Conservation (phyloP, 345 rosid genomes). For the Linum usitatissimum region DNA sequence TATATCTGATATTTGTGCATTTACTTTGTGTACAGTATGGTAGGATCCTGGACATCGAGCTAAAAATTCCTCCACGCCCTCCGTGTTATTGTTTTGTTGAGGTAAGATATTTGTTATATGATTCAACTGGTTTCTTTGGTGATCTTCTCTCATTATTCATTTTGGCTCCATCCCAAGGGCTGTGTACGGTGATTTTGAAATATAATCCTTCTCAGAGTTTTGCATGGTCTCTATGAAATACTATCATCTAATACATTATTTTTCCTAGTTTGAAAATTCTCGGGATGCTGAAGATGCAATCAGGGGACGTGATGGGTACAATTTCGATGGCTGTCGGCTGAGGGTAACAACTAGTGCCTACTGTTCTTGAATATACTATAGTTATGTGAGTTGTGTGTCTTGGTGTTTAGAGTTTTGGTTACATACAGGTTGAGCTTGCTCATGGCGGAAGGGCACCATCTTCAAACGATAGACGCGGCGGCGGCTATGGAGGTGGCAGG, state of each 20-base stretch:
- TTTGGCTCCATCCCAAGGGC: background rate
- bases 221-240: background rate
- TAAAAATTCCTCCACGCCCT: slow-evolving; percentile 94
- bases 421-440: slow-evolving; percentile 86
- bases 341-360: slow-evolving; percentile 24
- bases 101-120: slow-evolving; percentile 28
- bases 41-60: slow-evolving; percentile 74
- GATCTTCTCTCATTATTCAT: background rate
- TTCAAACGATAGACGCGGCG: slow-evolving; percentile 20
- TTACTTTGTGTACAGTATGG: slow-evolving; percentile 49
- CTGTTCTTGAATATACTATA: background rate
- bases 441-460: slow-evolving; percentile 92
- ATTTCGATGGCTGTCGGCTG: slow-evolving; percentile 46
- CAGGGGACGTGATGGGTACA: slow-evolving; percentile 52
- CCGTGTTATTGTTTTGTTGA: slow-evolving; percentile 95
- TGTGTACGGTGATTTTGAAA: too few relatives aligned
- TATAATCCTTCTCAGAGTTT: background rate
- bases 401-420: slow-evolving; percentile 8
- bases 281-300: slow-evolving; percentile 56
- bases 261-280: slow-evolving; percentile 35
- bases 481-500: slow-evolving; percentile 15
- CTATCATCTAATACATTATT: background rate
- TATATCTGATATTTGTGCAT: too few relatives aligned
- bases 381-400: background rate
- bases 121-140: background rate